A percentile compares a stretch with the other conserved stretches of the same genome.
These are phyloP conservation scores for Scheffersomyces insectosa DNA, from an alignment of 1,139 yeast genomes.

Conservation along the genomic window DNA sequence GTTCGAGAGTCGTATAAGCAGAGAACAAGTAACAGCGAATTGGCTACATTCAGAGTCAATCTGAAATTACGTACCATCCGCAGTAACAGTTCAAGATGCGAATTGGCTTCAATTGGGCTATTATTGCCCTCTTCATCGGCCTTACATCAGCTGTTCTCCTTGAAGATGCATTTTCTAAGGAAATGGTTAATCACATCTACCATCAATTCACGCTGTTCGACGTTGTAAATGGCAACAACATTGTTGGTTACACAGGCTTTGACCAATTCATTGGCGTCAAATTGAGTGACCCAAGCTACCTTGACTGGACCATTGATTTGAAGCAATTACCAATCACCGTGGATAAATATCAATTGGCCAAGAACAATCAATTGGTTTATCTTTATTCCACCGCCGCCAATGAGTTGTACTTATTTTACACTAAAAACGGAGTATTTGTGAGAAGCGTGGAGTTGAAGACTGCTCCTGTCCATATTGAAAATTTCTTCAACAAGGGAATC, in stretches of 20 bases:
- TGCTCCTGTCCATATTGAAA: conserved; percentile 12
- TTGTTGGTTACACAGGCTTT: conserved; percentile 28
- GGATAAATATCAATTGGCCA: conserved; percentile 9
- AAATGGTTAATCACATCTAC: conserved; percentile 27
- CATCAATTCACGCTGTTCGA: conserved; percentile 15
- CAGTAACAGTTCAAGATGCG: conserved; percentile 1
- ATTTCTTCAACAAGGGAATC: conserved; percentile 19
- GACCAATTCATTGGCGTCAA: conserved; percentile 28
- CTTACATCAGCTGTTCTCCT: conserved; percentile 24
- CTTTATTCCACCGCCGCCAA: conserved; percentile 12
- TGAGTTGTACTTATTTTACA: conserved; percentile 17
- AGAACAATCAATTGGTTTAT: conserved; percentile 13
- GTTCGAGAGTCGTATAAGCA: too few relatives aligned
- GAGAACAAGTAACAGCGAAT: too few relatives aligned
- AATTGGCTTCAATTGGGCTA: conserved; percentile 1
- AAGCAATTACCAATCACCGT: conserved; percentile 9
- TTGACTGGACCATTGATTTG: conserved; percentile 22
- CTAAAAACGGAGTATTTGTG: conserved; percentile 19
- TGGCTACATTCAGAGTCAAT: background rate
- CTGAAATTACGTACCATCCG: background rate
- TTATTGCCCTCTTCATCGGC: conserved; percentile 2
- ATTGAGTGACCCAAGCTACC: conserved; percentile 6
- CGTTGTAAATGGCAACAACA: conserved; percentile 16
- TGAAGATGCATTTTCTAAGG: conserved; percentile 41
- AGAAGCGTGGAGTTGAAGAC: conserved; percentile 12